Conservation (phyloP, 768 basidiomycete genomes). For the Sistotremastrum niveocremeum region DNA sequence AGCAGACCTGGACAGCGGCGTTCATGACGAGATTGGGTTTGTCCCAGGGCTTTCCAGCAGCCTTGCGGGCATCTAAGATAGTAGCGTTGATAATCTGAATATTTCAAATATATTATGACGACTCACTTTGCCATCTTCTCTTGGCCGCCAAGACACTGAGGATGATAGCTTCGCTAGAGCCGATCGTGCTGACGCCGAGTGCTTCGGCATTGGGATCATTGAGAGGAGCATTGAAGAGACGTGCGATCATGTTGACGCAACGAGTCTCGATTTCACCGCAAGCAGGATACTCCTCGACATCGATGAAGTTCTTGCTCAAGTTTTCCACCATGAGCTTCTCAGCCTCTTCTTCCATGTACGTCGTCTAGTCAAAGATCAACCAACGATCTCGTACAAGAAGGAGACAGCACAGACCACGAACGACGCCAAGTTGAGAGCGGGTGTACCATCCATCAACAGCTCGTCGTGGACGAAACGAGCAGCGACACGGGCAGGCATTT, state of each 20-base stretch:
- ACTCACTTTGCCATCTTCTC: conserved; percentile 42
- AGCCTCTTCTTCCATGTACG: conserved; percentile 44
- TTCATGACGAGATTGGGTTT: conserved; percentile 49
- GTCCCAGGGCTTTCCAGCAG: conserved; percentile 38
- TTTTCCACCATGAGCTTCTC: conserved; percentile 49
- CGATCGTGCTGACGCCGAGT: conserved; percentile 52
- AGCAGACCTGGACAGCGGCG: conserved; percentile 47
- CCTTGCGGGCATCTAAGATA: conserved; percentile 33
- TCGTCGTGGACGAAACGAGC: conserved; percentile 34
- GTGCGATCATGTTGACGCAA: conserved; percentile 39
- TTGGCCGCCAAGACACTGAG: conserved; percentile 61
- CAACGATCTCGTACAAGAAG: background rate
- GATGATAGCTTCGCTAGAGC: conserved; percentile 56
- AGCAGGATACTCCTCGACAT: conserved; percentile 55
- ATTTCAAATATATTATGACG: no score
- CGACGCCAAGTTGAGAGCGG: conserved; percentile 50
- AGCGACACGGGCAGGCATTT: no score
- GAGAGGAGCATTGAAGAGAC: conserved; percentile 7
- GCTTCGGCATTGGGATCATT: conserved; percentile 25
- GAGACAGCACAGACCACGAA: conserved; percentile 23
- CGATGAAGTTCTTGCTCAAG: conserved; percentile 50
- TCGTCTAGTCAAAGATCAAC: conserved; percentile 13
- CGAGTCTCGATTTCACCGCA: conserved; percentile 39
- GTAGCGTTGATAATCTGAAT: conserved; percentile 16
- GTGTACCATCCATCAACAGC: conserved; percentile 41